phyloP scores from a whole-genome alignment of 495 filamentous ascomycete genomes.

The Aspergillus leporis region DNA sequence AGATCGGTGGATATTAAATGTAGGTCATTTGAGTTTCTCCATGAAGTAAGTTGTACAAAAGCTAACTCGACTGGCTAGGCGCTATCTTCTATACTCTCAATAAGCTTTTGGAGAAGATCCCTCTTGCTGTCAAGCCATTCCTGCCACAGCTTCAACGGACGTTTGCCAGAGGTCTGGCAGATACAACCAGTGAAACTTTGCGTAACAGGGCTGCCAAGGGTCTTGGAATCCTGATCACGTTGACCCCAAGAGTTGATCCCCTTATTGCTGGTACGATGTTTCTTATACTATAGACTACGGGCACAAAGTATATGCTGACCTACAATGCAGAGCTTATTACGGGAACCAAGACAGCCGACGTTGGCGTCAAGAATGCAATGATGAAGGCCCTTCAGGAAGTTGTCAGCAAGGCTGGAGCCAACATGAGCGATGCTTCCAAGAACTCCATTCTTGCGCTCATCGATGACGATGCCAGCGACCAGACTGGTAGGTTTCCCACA shows the following conservation, averaged over 20 bases:
- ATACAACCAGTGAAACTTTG: constrained; percentile 86
- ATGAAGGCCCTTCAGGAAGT: constrained; percentile 96
- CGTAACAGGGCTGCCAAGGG: constrained; percentile 92
- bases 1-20: constrained; percentile 90
- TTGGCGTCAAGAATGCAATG: constrained; percentile 93
- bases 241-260: constrained; percentile 94
- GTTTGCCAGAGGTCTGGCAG: constrained; percentile 92
- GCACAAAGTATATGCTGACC: constrained; percentile 11
- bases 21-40: constrained; percentile 23
- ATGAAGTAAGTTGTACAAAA: neutral
- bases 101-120: constrained; percentile 95
- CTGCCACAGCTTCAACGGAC: constrained; percentile 94
- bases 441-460: constrained; percentile 80
- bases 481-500: constrained; percentile 52
- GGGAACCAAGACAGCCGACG: constrained; percentile 85
- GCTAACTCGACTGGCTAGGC: constrained; percentile 41
- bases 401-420: constrained; percentile 86
- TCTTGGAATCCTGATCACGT: constrained; percentile 90
- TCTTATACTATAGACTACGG: neutral
- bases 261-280: constrained; percentile 58
- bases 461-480: constrained; percentile 76
- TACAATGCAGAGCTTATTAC: constrained; percentile 76
- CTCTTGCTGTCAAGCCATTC: constrained; percentile 93
- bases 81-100: constrained; percentile 94
- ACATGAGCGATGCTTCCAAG: constrained; percentile 90